phyloP scores from a whole-genome alignment of 2,329 filamentous ascomycete species.

The Trichoderma aggressivum region DNA sequence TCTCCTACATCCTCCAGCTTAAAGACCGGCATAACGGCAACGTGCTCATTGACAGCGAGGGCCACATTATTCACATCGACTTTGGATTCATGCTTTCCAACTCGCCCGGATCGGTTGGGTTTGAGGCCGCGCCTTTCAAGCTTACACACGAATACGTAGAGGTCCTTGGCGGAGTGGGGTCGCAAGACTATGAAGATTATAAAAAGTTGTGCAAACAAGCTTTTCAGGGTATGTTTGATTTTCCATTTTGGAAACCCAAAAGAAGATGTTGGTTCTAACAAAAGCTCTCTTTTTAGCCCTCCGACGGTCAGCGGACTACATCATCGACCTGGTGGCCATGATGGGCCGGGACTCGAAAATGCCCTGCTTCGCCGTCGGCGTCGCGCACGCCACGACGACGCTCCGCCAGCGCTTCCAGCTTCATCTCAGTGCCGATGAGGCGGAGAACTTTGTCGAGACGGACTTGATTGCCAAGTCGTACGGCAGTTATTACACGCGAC shows the following conservation, averaged over 20 bases:
- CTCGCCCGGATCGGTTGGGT: slow-evolving; percentile 77
- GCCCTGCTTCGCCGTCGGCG: slow-evolving; percentile 75
- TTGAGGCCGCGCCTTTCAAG: slow-evolving; percentile 85
- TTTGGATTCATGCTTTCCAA: slow-evolving; percentile 90
- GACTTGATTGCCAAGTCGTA: slow-evolving; percentile 77
- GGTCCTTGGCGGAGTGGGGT: slow-evolving; percentile 70
- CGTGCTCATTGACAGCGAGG: slow-evolving; percentile 79
- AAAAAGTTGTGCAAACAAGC: slow-evolving; percentile 78
- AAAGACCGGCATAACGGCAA: slow-evolving; percentile 88
- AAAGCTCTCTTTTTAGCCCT: slow-evolving; percentile 50
- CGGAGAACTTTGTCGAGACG: slow-evolving; percentile 75
- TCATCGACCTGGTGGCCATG: slow-evolving; percentile 78
- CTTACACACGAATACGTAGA: slow-evolving; percentile 83
- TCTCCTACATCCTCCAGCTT: slow-evolving; percentile 78
- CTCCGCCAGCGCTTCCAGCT: slow-evolving; percentile 75
- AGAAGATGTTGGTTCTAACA: slow-evolving; percentile 20
- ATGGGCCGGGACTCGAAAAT: slow-evolving; percentile 82
- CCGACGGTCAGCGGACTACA: slow-evolving; percentile 72
- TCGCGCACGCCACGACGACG: slow-evolving; percentile 65
- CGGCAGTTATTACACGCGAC: slow-evolving; percentile 81
- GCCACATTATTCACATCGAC: slow-evolving; percentile 84
- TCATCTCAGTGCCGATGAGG: slow-evolving; percentile 77
- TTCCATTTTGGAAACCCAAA: neutral
- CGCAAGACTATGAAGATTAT: slow-evolving; percentile 69
- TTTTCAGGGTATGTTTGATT: slow-evolving; percentile 63